Base-by-base conservation (phyloP, 192 early-diverging fungal species). In the Dispira parvispora region DNA sequence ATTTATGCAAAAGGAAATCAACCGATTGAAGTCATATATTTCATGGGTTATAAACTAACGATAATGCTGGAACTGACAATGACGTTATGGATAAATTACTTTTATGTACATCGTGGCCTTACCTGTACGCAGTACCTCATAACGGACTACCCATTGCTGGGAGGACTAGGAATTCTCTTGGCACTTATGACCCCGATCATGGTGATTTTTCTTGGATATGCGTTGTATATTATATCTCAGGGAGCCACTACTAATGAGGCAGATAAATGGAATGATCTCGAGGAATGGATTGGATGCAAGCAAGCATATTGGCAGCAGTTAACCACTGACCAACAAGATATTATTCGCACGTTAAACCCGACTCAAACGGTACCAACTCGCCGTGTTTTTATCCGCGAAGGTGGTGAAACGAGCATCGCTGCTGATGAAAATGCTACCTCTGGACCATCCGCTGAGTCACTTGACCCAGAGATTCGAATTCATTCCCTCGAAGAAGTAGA, bases 401-500 rank as follows among this genome's bases (percentile, higher is more conserved):
- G 0, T 18, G 8, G 9, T 8, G 55, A 57, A 11, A 8, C 5
- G 16, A 9, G 13, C 6, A 12, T 8, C 11, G 26, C 26, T 57
- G 1, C 26, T 1, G 27, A 57, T 26, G 26, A 18, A 4, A 26
- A 11, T 32, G 26, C 26, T 1, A 16, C 16, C 11, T 50, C 16
- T 23, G 18, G 21, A 16, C 4, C 47, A 20, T 50, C 47, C 16
- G 47, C 9, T 23, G 47, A 50, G 21, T 9, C 47, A 20, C 47
- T 9, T 9, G 47, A 50, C 18, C 18, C 16, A 16, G 47, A 16
- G 18, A 50, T 23, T 1, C 16, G 16, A 23, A 27, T 57, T 18
- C n/a, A 2, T 18, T 57, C 55, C 32, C 67, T 74, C 60, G 63
- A 61, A n/a, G 65, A 77, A 28, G 67, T 77, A 43, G 60, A 63